Base-by-base conservation (phyloP, 257 asterid genomes). In the Solanum habrochaites region DNA sequence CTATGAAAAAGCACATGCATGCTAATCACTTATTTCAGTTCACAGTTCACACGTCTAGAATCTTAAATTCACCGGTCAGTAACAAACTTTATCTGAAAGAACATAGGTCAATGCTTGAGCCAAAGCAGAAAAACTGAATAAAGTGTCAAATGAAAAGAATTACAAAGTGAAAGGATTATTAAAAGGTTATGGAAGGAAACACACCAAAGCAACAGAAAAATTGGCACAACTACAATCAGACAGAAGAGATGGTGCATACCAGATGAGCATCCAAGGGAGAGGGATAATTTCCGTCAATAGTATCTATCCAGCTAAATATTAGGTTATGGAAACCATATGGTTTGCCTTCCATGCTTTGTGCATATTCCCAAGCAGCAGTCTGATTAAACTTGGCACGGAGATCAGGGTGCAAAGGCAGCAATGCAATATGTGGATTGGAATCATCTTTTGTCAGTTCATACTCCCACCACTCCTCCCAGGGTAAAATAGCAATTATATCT, bases 391-490 rank as follows among this genome's bases (percentile, higher is more conserved):
- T 95, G 84, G 97, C 93, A 40, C 94, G 92, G 60, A 96, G 87
- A 58, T 95, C 95, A 62, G 96, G 94, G 88, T 88, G 98, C 89
- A 96, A 87, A 85, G 99, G 98, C 86, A 96, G 98, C 86, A 95
- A 90, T 8, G 98, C 98, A 88, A 95, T 95, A 75, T 95, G 98
- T 1, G 99, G 99, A 91, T 95, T 94, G 11, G 98, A 87, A 58
- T 94, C 93, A 83, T 95, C 98, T 86, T 93, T 95, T 58, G 92
- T 93, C 91, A 93, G 90, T 93, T 96, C 98, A 43, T 88, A 92
- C 42, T 94, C 91, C 99, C 99, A 95, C 98, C 98, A 95, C 32
- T 95, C 98, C 27, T 96, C 98, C 99, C 99, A 96, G n/a, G 98
- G 93, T 77, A 96, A 86, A 86, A 95, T 91, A 69, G 93, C 99